Base-by-base conservation (phyloP, 2,329 filamentous ascomycete species). In the Paradendryphiella salina region DNA sequence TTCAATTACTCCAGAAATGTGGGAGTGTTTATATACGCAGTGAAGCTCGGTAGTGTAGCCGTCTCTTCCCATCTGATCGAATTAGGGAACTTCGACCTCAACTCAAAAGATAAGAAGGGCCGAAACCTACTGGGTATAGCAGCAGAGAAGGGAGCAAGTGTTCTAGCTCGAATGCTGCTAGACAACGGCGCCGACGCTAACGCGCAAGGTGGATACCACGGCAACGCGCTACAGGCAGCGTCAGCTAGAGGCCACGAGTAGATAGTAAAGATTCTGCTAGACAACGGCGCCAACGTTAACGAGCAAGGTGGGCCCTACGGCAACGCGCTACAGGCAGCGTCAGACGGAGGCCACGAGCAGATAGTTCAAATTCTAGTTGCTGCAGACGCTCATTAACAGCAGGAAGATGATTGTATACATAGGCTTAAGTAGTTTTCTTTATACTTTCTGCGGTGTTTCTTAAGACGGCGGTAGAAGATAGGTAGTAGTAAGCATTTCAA, bases 1-100 rank as follows among this genome's bases (percentile, higher is more conserved):
- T 49, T 31, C 17, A 57, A 55, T 18, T 50, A 55, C 44, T 11
- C 18, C 1, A 32, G 38, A 38, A 58, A 35, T 38, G 13, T 5
- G 21, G 31, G 31, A 33, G 15, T 33, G 15, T 14, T 33, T 6
- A 15, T 33, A 33, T 6, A 33, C 15, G 31, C n/a, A 33, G 31
- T 33, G 31, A 14, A 33, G 9, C n/a, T 15, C 7, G 31, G 31
- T 33, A 33, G 31, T 14, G n/a, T 33, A 7, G n/a, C 31, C 5
- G 31, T 33, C n/a, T 33, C 13, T 33, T 33, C 31, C n/a, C 15
- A 33, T 7, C 31, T 33, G 31, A 33, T 33, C 31, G n/a, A 14
- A 33, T 7, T 15, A 17, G 31, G 31, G 31, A 3, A 1, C 9
- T 17, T 33, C 3, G 31, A 33, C 31, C 31, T 33, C 9, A 14